These are phyloP conservation scores for Plantago rigida DNA, from an alignment of 305 asterid species.

Conservation along the genomic window DNA sequence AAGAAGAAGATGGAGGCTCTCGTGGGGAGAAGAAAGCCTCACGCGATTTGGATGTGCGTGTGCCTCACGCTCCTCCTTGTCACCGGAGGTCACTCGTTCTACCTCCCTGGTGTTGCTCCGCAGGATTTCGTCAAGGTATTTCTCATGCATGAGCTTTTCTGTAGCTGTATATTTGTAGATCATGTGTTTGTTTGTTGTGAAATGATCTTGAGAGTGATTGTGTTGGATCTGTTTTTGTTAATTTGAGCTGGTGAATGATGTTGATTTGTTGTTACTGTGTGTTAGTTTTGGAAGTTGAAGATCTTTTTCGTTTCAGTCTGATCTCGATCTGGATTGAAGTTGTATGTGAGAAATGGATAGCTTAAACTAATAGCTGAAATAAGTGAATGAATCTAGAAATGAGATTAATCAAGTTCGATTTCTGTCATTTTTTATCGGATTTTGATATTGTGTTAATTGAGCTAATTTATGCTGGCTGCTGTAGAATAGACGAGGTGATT, in stretches of 20 bases:
- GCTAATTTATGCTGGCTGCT: neutral
- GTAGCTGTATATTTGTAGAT: slow-evolving; percentile 11
- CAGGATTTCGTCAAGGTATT: slow-evolving; percentile 62
- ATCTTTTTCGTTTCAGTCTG: too few species aligned
- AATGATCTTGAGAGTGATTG: neutral
- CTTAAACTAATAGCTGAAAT: neutral
- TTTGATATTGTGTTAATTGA: neutral
- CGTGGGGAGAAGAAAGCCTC: slow-evolving; percentile 33
- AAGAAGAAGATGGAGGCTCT: slow-evolving; percentile 25
- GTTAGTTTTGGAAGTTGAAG: neutral
- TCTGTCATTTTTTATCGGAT: neutral
- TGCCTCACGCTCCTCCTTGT: slow-evolving; percentile 34
- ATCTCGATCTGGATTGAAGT: neutral
- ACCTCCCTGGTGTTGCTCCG: slow-evolving; percentile 91
- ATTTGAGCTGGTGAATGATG: neutral
- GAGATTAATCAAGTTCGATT: neutral
- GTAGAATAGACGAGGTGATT: neutral
- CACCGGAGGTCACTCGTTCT: slow-evolving; percentile 49
- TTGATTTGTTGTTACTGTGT: neutral
- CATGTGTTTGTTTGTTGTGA: neutral
- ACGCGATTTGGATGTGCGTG: slow-evolving; percentile 27
- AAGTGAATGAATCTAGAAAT: neutral
- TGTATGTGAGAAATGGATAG: neutral
- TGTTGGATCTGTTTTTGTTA: slow-evolving; percentile 10
- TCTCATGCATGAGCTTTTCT: neutral